These are phyloP conservation scores for Aspergillus brunneoviolaceus DNA, from an alignment of 2,329 filamentous ascomycete genomes.

Conservation along the genomic window DNA sequence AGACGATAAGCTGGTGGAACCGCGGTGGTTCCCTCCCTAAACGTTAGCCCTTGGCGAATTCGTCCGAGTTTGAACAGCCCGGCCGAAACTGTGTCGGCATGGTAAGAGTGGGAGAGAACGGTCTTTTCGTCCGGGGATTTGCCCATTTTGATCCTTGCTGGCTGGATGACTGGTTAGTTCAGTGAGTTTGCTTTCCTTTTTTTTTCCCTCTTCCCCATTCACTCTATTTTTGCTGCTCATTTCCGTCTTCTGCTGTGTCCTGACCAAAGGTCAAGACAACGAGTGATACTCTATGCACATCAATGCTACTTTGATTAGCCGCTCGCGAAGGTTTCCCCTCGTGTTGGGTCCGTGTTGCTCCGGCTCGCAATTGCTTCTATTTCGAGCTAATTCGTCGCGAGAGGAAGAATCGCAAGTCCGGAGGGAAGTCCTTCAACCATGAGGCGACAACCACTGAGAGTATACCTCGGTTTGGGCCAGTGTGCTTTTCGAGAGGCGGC, in stretches of 20 bases:
- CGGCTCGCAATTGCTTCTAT: not conserved
- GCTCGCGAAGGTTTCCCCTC: not conserved
- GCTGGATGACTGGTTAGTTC: not conserved
- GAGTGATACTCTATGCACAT: not conserved
- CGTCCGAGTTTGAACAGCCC: conserved; percentile 8
- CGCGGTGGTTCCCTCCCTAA: not conserved
- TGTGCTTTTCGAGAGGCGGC: not conserved
- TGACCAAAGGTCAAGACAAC: not conserved
- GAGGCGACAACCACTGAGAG: not conserved
- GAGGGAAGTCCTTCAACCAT: not conserved
- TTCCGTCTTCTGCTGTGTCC: not conserved
- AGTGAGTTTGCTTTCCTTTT: not conserved
- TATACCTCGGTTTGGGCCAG: too few species aligned
- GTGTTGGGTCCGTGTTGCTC: not conserved
- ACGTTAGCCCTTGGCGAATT: not conserved
- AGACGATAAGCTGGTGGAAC: conserved; percentile 8
- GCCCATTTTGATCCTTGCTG: not conserved
- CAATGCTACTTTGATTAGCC: not conserved
- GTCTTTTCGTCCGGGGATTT: not conserved
- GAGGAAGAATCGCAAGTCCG: not conserved
- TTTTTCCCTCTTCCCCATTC: not conserved
- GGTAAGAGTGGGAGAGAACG: not conserved
- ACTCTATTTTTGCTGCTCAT: not conserved
- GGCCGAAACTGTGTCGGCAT: conserved; percentile 8
- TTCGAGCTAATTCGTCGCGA: not conserved